Percentiles rank a stretch among this genome's conserved stretches.
Evolutionary conservation across 352 stramenopile genomes (phyloP).

Genomic region (Pythium pyrilobum): DNA sequence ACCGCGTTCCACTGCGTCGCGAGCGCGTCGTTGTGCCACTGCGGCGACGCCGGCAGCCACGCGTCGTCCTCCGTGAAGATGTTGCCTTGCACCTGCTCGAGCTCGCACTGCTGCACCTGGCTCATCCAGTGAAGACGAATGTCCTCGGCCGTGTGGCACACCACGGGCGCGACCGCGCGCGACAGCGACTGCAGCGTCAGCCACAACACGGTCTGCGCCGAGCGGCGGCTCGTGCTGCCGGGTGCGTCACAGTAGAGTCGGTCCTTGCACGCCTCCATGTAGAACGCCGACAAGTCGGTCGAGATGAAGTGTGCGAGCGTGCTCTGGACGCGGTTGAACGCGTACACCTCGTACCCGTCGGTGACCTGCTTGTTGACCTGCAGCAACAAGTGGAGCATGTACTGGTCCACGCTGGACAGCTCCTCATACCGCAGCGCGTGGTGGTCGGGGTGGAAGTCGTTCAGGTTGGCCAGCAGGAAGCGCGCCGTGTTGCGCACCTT

Average conservation of each 20-base stretch:
- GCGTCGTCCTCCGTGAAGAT: conserved; percentile 64
- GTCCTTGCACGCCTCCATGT: conserved; percentile 97
- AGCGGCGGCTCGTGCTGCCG: conserved; percentile 71
- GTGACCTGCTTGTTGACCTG: conserved; percentile 83
- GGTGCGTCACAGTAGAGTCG: conserved; percentile 94
- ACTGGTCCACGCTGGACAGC: conserved; percentile 92
- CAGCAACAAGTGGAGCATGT: conserved; percentile 92
- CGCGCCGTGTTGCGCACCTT: conserved; percentile 96
- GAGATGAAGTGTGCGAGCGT: conserved; percentile 91
- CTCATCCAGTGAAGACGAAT: conserved; percentile 89
- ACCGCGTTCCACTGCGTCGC: conserved; percentile 85
- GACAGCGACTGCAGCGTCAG: conserved; percentile 58
- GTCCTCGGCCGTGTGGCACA: conserved; percentile 96
- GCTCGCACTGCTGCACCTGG: conserved; percentile 33
- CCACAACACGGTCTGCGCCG: conserved; percentile 87
- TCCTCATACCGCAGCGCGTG: conserved; percentile 85
- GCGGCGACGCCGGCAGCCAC: conserved; percentile 46
- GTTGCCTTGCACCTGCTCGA: conserved; percentile 57
- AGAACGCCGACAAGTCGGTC: conserved; percentile 96
- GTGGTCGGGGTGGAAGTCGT: conserved; percentile 87
- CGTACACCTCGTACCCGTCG: conserved; percentile 70
- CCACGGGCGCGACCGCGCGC: conserved; percentile 80
- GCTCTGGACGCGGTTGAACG: conserved; percentile 92
- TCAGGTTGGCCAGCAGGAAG: conserved; percentile 96
- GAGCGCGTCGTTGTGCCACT: conserved; percentile 51